A percentile compares a stretch with the other conserved stretches of the same genome.
phyloP scores from a whole-genome alignment of 768 basidiomycete genomes.

The Kwoniella newhampshirensis region DNA sequence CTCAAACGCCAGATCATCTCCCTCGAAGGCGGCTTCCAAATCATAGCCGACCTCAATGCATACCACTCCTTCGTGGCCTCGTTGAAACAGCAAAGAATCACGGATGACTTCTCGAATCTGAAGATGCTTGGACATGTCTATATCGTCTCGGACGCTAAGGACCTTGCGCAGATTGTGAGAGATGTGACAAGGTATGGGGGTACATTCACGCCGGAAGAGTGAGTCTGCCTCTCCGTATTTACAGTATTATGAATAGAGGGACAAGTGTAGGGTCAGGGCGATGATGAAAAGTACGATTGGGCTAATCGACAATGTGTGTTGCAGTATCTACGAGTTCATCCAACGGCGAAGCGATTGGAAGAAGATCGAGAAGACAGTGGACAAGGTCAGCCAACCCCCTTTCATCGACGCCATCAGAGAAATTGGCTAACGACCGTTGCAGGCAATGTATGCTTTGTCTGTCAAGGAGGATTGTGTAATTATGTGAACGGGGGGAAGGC shows the following conservation, averaged over 20 bases:
- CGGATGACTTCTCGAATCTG: slow-evolving; percentile 84
- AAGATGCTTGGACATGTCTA: slow-evolving; percentile 98
- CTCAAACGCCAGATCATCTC: slow-evolving; percentile 97
- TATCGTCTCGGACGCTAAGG: slow-evolving; percentile 92
- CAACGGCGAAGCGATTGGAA: slow-evolving; percentile 95
- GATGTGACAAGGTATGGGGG: slow-evolving; percentile 96
- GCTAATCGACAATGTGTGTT: slow-evolving; percentile 1
- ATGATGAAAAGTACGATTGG: not conserved
- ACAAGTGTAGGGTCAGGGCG: too few relatives aligned
- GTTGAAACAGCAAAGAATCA: slow-evolving; percentile 79
- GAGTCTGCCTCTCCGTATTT: slow-evolving; percentile 15
- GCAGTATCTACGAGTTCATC: slow-evolving; percentile 95
- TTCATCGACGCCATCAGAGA: not conserved
- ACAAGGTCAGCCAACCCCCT: slow-evolving; percentile 48
- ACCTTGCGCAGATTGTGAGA: slow-evolving; percentile 90
- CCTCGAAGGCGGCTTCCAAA: slow-evolving; percentile 85
- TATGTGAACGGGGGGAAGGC: slow-evolving; percentile 29
- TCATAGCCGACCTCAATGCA: slow-evolving; percentile 92
- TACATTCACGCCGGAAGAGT: slow-evolving; percentile 87
- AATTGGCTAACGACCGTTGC: slow-evolving; percentile 6
- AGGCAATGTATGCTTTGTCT: slow-evolving; percentile 52
- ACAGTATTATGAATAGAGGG: too few relatives aligned
- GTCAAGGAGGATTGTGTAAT: slow-evolving; percentile 84
- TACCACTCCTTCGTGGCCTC: slow-evolving; percentile 87
- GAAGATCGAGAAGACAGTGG: slow-evolving; percentile 91